phyloP scores from a whole-genome alignment of 2,329 filamentous ascomycete genomes.

The Arthrinium puccinioides region DNA sequence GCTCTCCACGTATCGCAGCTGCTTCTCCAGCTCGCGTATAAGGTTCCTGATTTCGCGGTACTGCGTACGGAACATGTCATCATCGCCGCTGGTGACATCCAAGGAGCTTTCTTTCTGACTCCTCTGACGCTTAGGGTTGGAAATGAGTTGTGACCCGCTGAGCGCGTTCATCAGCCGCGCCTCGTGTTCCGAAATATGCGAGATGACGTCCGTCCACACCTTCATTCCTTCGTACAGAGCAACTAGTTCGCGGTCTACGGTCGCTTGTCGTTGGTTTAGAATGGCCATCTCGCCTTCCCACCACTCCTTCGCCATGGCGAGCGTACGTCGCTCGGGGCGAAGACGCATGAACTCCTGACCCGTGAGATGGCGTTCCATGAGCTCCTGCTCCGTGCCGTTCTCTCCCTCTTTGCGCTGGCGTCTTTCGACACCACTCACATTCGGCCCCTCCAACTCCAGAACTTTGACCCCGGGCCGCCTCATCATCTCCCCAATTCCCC shows the following conservation, averaged over 20 bases:
- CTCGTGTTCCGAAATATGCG: constrained; percentile 58
- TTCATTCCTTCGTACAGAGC: constrained; percentile 61
- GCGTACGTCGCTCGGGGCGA: constrained; percentile 56
- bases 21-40: constrained; percentile 46
- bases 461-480: constrained; percentile 47
- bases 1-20: constrained; percentile 47
- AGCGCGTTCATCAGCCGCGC: constrained; percentile 18
- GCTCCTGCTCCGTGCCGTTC: constrained; percentile 5
- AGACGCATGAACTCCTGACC: constrained; percentile 48
- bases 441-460: constrained; percentile 39
- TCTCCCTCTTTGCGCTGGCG: background rate
- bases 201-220: constrained; percentile 58
- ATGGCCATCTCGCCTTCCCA: constrained; percentile 58
- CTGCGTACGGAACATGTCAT: constrained; percentile 36
- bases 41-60: constrained; percentile 50
- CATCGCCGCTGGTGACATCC: constrained; percentile 21
- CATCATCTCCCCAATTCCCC: constrained; percentile 53
- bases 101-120: too few species aligned
- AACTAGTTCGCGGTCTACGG: constrained; percentile 52
- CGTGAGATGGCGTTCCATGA: constrained; percentile 6
- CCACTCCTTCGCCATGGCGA: constrained; percentile 64
- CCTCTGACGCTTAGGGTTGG: too few species aligned
- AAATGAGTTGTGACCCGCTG: constrained; percentile 4
- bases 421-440: constrained; percentile 4
- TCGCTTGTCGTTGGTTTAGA: constrained; percentile 45